Percentiles rank a stretch among this genome's conserved stretches.
Conservation (phyloP, 2,329 filamentous ascomycete species). For the Nemania sp. region DNA sequence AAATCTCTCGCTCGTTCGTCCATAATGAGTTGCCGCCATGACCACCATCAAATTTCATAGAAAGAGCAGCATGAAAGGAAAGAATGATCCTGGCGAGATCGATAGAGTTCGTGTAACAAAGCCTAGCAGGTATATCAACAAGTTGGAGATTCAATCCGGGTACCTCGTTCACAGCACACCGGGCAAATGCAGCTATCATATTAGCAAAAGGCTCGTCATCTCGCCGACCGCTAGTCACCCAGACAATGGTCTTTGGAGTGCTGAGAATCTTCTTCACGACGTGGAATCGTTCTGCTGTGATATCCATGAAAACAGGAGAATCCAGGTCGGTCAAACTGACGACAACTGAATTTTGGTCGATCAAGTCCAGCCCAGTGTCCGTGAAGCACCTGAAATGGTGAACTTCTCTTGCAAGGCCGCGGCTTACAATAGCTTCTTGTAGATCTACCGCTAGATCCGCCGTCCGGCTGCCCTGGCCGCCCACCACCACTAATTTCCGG, state of each 20-base stretch:
- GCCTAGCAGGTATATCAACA: not conserved
- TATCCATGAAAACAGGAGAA: not conserved
- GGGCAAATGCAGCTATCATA: not conserved
- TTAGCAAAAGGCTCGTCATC: not conserved
- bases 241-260: not conserved
- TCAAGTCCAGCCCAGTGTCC: not conserved
- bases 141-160: not conserved
- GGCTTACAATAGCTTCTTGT: not conserved
- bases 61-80: conserved; percentile 8
- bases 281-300: not conserved
- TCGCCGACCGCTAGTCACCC: not conserved
- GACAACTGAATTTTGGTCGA: not conserved
- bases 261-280: not conserved
- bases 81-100: not conserved
- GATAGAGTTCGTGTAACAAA: no score
- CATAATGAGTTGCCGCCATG: not conserved
- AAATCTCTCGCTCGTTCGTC: conserved; percentile 4
- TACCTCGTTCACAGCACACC: not conserved
- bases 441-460: not conserved
- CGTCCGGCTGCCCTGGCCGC: not conserved
- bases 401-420: no score
- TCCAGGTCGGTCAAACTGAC: not conserved
- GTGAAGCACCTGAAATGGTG: no score
- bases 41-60: not conserved
- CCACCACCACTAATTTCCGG: not conserved